phyloP scores from a whole-genome alignment of 805 yeast species.

The Metschnikowia anglica region DNA sequence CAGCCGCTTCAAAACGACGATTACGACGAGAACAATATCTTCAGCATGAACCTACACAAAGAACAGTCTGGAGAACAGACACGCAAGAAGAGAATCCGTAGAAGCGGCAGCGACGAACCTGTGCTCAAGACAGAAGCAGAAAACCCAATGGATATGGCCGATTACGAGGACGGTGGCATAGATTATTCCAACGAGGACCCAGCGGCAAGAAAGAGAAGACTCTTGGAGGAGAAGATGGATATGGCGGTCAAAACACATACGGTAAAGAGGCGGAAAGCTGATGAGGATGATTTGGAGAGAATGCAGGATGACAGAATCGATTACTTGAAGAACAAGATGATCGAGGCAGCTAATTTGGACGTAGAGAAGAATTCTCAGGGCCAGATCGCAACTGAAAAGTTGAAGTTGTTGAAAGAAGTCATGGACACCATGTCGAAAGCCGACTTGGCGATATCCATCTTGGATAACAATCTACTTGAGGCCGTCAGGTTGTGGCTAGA shows the following conservation, averaged over 20 bases:
- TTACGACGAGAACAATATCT: slow-evolving; percentile 19
- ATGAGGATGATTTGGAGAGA: slow-evolving; percentile 91
- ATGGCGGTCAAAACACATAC: slow-evolving; percentile 67
- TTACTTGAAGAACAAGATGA: slow-evolving; percentile 82
- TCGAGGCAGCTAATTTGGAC: slow-evolving; percentile 77
- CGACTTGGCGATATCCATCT: slow-evolving; percentile 83
- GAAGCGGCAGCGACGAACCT: slow-evolving; percentile 13
- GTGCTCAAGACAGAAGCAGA: slow-evolving; percentile 10
- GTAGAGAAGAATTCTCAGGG: slow-evolving; percentile 60
- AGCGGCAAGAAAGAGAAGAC: slow-evolving; percentile 56
- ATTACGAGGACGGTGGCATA: slow-evolving; percentile 10
- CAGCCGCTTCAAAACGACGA: not conserved
- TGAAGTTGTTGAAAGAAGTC: slow-evolving; percentile 78
- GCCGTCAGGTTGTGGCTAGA: slow-evolving; percentile 96
- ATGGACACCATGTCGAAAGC: slow-evolving; percentile 73
- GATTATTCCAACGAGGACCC: slow-evolving; percentile 37
- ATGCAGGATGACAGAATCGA: slow-evolving; percentile 92
- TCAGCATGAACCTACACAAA: slow-evolving; percentile 19
- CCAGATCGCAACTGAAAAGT: slow-evolving; percentile 71
- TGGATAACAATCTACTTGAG: slow-evolving; percentile 90
- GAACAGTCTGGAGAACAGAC: slow-evolving; percentile 16
- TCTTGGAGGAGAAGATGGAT: slow-evolving; percentile 78
- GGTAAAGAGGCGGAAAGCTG: slow-evolving; percentile 62
- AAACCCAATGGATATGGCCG: slow-evolving; percentile 11
- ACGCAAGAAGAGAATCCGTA: slow-evolving; percentile 22